Evolutionary conservation across 768 basidiomycete genomes (phyloP), one percentile per base, ranked within the genome.

Genomic region (Baorangia bicolor): DNA sequence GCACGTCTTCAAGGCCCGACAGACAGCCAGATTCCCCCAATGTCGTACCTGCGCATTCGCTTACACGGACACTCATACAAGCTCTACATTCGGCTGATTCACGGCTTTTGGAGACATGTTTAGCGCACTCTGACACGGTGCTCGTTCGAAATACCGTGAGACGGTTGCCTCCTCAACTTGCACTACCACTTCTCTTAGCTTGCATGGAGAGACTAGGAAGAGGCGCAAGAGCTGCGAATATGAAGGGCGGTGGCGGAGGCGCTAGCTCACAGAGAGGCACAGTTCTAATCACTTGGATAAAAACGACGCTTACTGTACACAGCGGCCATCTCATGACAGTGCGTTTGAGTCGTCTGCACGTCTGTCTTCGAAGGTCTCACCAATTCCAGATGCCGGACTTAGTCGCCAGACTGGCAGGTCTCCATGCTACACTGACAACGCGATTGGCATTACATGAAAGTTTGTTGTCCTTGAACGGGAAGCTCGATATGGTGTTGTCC

Each of bases 41-140:
- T n/a, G 71, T 79, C 38, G 77, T 86, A 20, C 91, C 94, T 35
- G 85, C 92, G 1, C 85, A 87, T 60, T 95, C 96, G 0, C 81
- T 98, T 56, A 92, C 96, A 27, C 87, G 94, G 52, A 95, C 96
- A 27, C 80, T 99, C 46, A 91, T 96, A 55, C 97, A 99, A 74
- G 96, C 97, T 0, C 75, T 99, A 27, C 97, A 99, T 70, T 98
- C 97, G 1, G 88, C 90, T 20, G 97, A 99, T 76, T 82, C 90
- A 3, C 83, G 84, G 11, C 76, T 98, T 35, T 75, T 98, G 56
- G 92, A 97, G 67, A 88, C 88, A 25, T 96, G 94, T 73, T 74
- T 96, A 30, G 77, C 84, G 1, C 91, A 98, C 72, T 89, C 92
- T 18, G 87, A 95, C 64, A 76, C 81, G n/a, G 70, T 76, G 2